These are phyloP conservation scores for Ichthyophthirius multifiliis DNA, from an alignment of 169 alveolate species.

Conservation along the genomic window DNA sequence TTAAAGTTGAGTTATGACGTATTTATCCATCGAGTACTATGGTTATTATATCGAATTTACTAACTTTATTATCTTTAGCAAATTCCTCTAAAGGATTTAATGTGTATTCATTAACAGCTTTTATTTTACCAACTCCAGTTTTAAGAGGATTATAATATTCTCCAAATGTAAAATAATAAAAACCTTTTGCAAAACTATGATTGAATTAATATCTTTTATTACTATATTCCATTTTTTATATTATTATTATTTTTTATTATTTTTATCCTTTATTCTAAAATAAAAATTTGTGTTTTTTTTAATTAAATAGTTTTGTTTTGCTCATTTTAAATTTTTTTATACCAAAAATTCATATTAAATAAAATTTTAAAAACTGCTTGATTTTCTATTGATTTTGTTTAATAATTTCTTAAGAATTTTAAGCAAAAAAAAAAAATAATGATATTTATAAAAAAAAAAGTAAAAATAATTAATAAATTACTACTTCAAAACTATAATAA, in stretches of 20 bases:
- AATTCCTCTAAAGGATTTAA: neutral
- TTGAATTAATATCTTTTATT: neutral
- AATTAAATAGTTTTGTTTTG: no score
- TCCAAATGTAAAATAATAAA: neutral
- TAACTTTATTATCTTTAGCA: neutral
- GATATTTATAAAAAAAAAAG: no score
- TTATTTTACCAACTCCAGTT: constrained; percentile 2
- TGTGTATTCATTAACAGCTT: neutral
- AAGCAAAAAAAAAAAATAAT: no score
- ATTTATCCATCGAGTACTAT: neutral
- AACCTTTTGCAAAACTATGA: neutral
- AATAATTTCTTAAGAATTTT: no score
- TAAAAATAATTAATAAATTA: no score
- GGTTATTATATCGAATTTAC: neutral
- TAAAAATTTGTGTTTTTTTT: no score
- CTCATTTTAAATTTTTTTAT: no score
- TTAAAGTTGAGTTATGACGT: neutral
- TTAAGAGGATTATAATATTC: neutral
- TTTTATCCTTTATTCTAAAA: no score
- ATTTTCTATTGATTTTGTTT: no score
- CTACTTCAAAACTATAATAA: no score
- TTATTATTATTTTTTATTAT: neutral
- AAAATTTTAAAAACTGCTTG: no score
- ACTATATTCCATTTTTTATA: neutral
- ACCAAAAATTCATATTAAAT: no score